Conservation (phyloP, 108 stramenopile genomes). For the Cyclotella baltica region DNA sequence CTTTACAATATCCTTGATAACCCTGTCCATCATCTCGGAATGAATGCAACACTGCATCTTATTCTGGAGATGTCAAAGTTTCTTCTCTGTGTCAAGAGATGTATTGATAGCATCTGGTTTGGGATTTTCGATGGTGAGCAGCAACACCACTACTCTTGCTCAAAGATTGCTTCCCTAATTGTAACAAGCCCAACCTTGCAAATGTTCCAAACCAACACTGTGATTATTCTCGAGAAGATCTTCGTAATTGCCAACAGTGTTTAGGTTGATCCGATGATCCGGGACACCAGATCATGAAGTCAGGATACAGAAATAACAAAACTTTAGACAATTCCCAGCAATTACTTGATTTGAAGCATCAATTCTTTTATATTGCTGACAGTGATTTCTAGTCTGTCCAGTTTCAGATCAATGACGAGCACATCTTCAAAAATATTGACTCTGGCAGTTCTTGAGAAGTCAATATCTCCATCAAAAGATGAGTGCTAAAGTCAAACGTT, state of each 20-base stretch:
- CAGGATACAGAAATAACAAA: no score
- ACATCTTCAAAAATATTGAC: background rate
- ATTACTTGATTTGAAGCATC: background rate
- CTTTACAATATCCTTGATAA: background rate
- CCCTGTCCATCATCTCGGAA: background rate
- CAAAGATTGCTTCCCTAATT: background rate
- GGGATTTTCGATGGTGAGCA: background rate
- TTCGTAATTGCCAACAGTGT: background rate
- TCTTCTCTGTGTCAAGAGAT: no score
- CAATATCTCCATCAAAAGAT: background rate
- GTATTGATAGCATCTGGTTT: background rate
- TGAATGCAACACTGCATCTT: slow-evolving; percentile 4
- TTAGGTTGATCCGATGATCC: no score
- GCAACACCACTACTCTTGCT: background rate
- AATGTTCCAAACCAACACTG: background rate
- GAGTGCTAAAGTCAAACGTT: no score
- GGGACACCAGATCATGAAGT: no score
- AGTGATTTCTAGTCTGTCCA: background rate
- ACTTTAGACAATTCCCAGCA: no score
- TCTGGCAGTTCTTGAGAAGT: background rate
- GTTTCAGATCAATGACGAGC: background rate
- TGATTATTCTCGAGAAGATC: background rate
- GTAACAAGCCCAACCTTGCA: background rate
- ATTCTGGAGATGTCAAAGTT: background rate
- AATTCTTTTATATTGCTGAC: background rate